Evolutionary conservation across 495 filamentous ascomycete genomes (phyloP).

Genomic region (Articulospora tetracladia): DNA sequence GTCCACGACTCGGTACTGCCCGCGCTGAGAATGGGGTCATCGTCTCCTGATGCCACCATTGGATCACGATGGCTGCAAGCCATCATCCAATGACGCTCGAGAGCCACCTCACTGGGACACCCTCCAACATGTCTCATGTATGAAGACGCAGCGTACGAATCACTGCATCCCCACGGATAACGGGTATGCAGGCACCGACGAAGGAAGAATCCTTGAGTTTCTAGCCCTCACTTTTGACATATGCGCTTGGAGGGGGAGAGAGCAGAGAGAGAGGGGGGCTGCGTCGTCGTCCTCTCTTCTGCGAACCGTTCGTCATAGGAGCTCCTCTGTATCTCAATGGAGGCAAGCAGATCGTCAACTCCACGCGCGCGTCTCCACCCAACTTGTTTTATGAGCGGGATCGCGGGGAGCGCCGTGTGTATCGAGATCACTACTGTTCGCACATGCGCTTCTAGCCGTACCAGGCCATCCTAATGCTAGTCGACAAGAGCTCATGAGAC

Average conservation of each 20-base stretch:
- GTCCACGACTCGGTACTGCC: slow-evolving; percentile 7
- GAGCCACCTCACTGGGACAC: slow-evolving; percentile 10
- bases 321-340: background rate
- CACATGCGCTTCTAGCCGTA: background rate
- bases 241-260: no score
- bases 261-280: no score
- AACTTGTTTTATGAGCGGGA: background rate
- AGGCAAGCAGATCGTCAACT: background rate
- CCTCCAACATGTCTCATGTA: background rate
- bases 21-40: slow-evolving; percentile 1
- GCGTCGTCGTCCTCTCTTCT: background rate
- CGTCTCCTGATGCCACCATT: background rate
- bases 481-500: no score
- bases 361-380: background rate
- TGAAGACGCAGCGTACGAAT: background rate
- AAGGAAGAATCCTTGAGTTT: background rate
- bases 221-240: background rate
- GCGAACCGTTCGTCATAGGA: background rate
- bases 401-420: background rate
- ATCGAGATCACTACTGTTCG: background rate
- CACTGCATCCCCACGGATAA: slow-evolving; percentile 1
- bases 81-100: background rate
- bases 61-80: slow-evolving; percentile 1
- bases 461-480: no score
- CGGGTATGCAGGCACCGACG: slow-evolving; percentile 21